Base-by-base conservation (phyloP, 2,329 filamentous ascomycete genomes). In the Elsinoe fawcettii region DNA sequence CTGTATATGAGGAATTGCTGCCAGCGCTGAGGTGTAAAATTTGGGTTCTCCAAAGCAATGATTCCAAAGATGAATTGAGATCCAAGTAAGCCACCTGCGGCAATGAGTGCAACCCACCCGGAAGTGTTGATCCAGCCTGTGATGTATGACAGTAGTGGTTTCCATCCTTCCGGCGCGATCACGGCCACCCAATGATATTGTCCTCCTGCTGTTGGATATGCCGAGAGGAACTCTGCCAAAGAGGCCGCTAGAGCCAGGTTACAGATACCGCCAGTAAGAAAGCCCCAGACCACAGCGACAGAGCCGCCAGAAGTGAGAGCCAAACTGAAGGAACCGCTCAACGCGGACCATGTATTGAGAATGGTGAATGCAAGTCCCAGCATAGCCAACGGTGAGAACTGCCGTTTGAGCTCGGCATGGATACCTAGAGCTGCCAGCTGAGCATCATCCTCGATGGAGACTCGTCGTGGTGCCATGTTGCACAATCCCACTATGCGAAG, bases 1-100 rank as follows among this genome's bases (percentile, higher is more conserved):
- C 86, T 77, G 68, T 88, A 89, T 49, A 89, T 84, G 25, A 88
- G 73, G 68, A 89, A 89, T 62, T 87, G 83, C 63, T 90, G 85
- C 83, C 85, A 89, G 2, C 80, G 65, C 65, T 85, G 69, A 1
- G 79, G 59, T 20, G 75, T 72, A 65, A 84, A 88, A 51, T 73
- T 72, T 0, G 80, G 74, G 61, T 84, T 72, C 68, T 83, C 79
- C 34, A 89, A 72, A 1, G 79, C 75, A 55, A 88, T 83, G 43
- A 86, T 77, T 57, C 84, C 82, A 23, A 86, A 67, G 51, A 89
- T 79, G 60, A 89, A 79, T 60, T 84, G 79, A 63, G 82, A 85
- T 11, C 82, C 84, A 4, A 89, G 75, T 20, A 88, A 74, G 1
- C 84, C 84, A 14, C 81, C 85, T 0, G 84, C 86, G 6, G 86